Evolutionary conservation across 257 asterid genomes (phyloP), one percentile per base, ranked within the genome.

Genomic region (Petrea volubilis): DNA sequence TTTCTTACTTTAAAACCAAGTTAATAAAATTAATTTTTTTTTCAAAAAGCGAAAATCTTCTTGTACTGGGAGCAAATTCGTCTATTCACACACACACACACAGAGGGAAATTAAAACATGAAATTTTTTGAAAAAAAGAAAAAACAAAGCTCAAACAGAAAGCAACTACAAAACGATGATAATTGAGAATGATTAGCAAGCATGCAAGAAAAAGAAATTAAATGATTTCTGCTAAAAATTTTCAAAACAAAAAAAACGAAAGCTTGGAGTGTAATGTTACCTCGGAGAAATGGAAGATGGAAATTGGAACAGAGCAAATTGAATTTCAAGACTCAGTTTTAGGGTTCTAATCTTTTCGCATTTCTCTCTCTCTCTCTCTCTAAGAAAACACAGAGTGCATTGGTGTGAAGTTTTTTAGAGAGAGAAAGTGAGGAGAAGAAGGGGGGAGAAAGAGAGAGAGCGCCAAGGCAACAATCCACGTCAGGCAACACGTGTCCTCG

Each of bases 391-490:
- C 43, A 55, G 65, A 23, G 60, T 8, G 1, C 15, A 12, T 18
- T n/a, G n/a, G 46, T 12, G 59, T 36, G 64, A 24, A 59, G 29
- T 57, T 51, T 57, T 51, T 76, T 70, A 69, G 84, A 28, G 81
- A 78, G 89, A 81, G 79, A 80, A 51, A 73, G 44, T 49, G 33
- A 34, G 74, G 8, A 44, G 59, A 47, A 25, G 43, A 2, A 38
- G 43, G 9, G 6, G 33, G 11, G 23, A 72, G 55, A 10, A 53
- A 29, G 31, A 44, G 71, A 53, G 60, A 68, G 80, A 65, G 85
- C 85, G 90, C 83, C 82, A 84, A 82, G 75, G 78, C 84, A 76
- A 56, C 76, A 65, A 27, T 62, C 89, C 96, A 84, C 85, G 95
- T 87, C 91, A 86, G 50, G 21, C 3, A 66, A 79, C 85, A 90